Base-by-base conservation (phyloP, 331 rosid genomes). In the Rhamnella rubrinervis region DNA sequence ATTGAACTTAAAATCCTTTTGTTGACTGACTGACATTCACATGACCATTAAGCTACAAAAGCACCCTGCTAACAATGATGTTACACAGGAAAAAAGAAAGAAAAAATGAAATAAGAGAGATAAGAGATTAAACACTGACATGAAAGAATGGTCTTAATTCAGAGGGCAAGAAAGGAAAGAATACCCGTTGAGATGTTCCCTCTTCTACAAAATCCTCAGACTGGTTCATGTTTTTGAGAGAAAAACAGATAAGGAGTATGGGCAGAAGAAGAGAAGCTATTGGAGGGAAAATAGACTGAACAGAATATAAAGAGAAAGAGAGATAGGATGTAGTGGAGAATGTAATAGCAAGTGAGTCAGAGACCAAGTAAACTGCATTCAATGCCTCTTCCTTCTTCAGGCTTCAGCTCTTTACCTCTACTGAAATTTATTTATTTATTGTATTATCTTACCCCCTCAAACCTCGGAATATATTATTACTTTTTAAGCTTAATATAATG, bases 151-250 rank as follows among this genome's bases (percentile, higher is more conserved):
- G 15, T 7, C 26, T 67, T 50, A 39, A 56, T 61, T 65, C 35
- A 16, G 66, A 55, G 40, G 67, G 65, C 18, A 44, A 56, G 59
- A 44, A 47, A 28, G 68, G 39, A 39, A 68, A 58, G 75, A 75
- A 65, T 68, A 85, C 97, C 96, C 80, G 82, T n/a, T 77, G 86
- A 82, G 90, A 85, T 35, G 74, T 79, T 55, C 88, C 92, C 41
- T 78, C 83, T 69, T 92, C 91, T 57, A 85, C 77, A 79, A 55
- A 66, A 66, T 89, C 93, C 64, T 80, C 73, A 71, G 97, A 79
- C 15, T 92, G 90, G 71, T 84, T 88, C 97, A 88, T 92, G 64
- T 84, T 51, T 55, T 28, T 58, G 19, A 37, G 55, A 65, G 65
- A 61, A 1, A 62, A 25, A 68, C 59, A 75, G 66, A 67, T 2